Base-by-base conservation (phyloP, 306 rosid species). In the Fragaria vesca region DNA sequence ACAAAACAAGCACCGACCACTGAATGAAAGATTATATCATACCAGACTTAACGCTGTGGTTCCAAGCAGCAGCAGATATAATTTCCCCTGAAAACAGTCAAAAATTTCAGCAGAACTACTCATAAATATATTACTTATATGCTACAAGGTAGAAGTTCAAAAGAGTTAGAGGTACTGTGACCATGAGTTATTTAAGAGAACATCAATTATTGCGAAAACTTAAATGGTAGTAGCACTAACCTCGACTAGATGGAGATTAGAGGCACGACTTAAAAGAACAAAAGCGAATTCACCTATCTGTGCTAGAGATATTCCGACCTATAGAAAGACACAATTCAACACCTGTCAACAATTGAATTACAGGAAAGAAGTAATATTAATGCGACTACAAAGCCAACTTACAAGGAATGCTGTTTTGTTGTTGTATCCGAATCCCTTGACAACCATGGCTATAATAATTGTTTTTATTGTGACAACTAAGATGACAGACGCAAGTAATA, bases 241-340 rank as follows among this genome's bases (percentile, higher is more conserved):
- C 99, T 93, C 97, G 47, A 96, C 98, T 81, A 96, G 84, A 88
- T 91, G 97, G 83, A 96, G 94, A 90, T 93, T 93, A 30, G 98
- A 96, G 73, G 99, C 99, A 50, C 99, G 98, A 72, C 98, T 96
- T 69, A 96, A 96, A 87, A 96, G 98, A 87, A 96, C 99, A 86
- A 96, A 96, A 61, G 99, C 87, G 75, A 93, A 96, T 67, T 96
- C 99, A 63, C 99, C 99, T 80, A 96, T 96, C 79, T 96, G 99
- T 66, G 99, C 99, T 77, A 96, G 73, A 70, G 99, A 96, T 92
- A 96, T 89, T 82, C 98, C 99, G 55, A 96, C 99, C 99, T 96
- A 87, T 79, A 76, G 80, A 88, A 76, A 80, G 76, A 88, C 47
- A 86, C 69, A 86, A 86, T 84, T 78, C 84, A 47, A 36, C 10